A percentile compares a stretch with the other conserved stretches of the same genome.
These are phyloP conservation scores for Chenopodium berlandieri DNA, from an alignment of 148 eudicot species.

Conservation along the genomic window DNA sequence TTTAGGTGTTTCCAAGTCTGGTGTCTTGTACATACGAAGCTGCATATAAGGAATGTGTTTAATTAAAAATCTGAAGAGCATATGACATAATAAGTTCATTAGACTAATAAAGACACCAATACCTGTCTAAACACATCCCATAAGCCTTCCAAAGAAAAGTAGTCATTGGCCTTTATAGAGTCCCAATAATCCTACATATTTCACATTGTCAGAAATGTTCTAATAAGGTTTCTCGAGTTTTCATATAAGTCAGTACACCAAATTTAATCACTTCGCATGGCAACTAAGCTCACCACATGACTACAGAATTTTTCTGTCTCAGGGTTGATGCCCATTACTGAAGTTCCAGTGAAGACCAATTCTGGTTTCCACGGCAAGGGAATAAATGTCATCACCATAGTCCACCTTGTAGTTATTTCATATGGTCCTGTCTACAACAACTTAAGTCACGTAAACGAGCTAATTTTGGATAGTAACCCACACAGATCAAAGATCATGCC, in stretches of 20 bases:
- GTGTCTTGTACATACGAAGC: conserved; percentile 87
- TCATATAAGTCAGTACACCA: not conserved
- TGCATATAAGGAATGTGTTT: conserved; percentile 30
- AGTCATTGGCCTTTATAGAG: conserved; percentile 71
- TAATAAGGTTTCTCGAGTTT: not conserved
- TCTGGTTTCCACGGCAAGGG: conserved; percentile 95
- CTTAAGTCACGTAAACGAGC: conserved; percentile 30
- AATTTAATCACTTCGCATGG: not conserved
- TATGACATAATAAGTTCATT: not conserved
- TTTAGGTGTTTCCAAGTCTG: conserved; percentile 81
- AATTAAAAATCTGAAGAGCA: not conserved
- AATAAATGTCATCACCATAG: conserved; percentile 79
- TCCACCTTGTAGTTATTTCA: conserved; percentile 97
- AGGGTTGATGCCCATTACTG: conserved; percentile 93
- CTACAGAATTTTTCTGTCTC: conserved; percentile 81
- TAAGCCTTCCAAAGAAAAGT: conserved; percentile 84
- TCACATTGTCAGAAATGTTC: not conserved
- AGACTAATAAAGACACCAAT: conserved; percentile 2
- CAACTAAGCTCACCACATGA: conserved; percentile 58
- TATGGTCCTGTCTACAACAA: conserved; percentile 83
- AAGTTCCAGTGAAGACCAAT: conserved; percentile 87
- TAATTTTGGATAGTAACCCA: not conserved
- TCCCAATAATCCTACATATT: conserved; percentile 86
- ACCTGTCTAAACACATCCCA: conserved; percentile 85
- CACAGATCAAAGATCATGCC: not conserved